phyloP scores from a whole-genome alignment of 73 alveolate species.

The Breviolum minutum region DNA sequence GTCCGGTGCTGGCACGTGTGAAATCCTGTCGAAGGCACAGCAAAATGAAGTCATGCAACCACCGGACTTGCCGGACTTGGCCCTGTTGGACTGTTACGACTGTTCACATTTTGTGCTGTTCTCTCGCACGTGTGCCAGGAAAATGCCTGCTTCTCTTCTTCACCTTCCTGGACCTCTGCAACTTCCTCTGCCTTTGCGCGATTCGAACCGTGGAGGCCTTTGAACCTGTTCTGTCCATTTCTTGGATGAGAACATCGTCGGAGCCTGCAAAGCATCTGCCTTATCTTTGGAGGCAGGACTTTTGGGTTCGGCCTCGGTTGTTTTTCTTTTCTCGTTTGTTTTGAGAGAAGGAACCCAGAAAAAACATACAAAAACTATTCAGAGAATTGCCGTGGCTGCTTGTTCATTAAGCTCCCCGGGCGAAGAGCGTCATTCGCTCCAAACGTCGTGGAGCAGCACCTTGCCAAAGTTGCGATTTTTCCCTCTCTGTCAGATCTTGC shows the following conservation, averaged over 20 bases:
- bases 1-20: neutral
- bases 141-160: neutral
- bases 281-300: neutral
- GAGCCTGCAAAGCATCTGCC: neutral
- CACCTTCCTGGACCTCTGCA: neutral
- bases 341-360: neutral
- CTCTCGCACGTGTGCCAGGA: neutral
- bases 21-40: neutral
- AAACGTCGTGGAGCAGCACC: neutral
- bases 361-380: neutral
- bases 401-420: neutral
- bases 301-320: constrained; percentile 6
- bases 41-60: neutral
- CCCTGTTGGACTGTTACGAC: neutral
- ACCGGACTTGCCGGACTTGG: too few species aligned
- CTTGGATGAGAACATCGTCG: too few species aligned
- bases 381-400: neutral
- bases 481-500: too few species aligned
- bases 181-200: neutral
- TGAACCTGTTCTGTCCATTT: neutral
- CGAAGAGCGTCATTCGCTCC: neutral
- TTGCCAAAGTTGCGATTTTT: too few species aligned
- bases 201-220: neutral
- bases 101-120: neutral
- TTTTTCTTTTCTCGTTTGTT: neutral